A percentile compares a stretch with the other conserved stretches of the same genome.
These are phyloP conservation scores for Tolypocladium endophyticum DNA, from an alignment of 2,329 filamentous ascomycete species.

Conservation along the genomic window DNA sequence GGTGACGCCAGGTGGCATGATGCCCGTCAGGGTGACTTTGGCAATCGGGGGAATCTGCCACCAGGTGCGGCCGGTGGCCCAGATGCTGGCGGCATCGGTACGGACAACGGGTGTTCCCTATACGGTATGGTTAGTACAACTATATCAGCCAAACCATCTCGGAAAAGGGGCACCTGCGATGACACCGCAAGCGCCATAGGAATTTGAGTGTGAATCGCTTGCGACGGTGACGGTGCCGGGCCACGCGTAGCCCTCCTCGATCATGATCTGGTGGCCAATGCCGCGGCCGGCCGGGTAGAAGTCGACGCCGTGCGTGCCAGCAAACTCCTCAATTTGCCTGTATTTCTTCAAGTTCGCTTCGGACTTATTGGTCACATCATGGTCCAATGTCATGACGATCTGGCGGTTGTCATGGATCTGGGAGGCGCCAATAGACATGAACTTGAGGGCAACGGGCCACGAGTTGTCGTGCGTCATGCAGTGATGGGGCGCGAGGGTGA, in stretches of 20 bases:
- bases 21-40: slow-evolving; percentile 66
- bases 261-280: background rate
- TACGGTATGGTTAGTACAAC: too few relatives aligned
- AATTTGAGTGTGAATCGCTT: background rate
- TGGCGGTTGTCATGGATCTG: background rate
- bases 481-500: background rate
- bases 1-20: slow-evolving; percentile 67
- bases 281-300: background rate
- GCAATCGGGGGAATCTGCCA: slow-evolving; percentile 81
- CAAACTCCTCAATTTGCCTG: background rate
- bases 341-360: background rate
- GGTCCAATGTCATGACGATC: background rate
- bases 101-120: slow-evolving; percentile 50
- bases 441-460: background rate
- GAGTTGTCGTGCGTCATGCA: background rate
- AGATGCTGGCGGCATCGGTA: slow-evolving; percentile 79
- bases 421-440: background rate
- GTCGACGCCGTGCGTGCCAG: background rate
- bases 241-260: background rate
- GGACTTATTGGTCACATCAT: background rate
- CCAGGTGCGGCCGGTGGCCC: slow-evolving; percentile 76
- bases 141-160: too few relatives aligned
- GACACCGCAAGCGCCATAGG: background rate
- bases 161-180: too few relatives aligned
- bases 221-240: background rate